Evolutionary conservation across 1,284 basidiomycete genomes (phyloP), one percentile per base, ranked within the genome.

Genomic region (Tilletiopsis washingtonensis): DNA sequence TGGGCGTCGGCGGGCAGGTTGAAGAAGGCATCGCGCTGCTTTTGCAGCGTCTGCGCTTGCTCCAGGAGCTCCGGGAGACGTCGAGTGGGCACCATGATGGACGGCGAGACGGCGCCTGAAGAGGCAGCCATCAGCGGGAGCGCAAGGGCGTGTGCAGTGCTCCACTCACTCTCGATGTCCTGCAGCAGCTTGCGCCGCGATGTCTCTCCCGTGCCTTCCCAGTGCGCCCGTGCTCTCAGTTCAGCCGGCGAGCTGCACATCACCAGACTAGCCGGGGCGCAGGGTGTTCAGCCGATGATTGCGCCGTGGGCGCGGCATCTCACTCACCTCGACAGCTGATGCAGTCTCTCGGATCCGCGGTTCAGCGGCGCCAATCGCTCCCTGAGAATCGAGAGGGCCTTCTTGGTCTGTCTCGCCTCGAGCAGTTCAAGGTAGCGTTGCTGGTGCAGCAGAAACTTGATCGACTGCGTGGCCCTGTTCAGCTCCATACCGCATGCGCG

Each of bases 351-450:
- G 1, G 66, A 58, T 29, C 61, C 64, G 23, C 55, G 59, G 24
- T 59, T 62, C 29, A 69, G 53, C 40, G 87, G 85, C 1, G 90
- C 87, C 25, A 98, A 77, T 70, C 91, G 89, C 57, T 85, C 83
- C 45, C 93, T 82, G 43, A 98, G 77, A 3, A 94, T 85, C 36
- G 84, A 80, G 36, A 98, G 76, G 9, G 94, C 93, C 60, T 81
- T 81, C 47, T 87, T 86, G 11, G 83, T 85, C 74, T 85, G 84
- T 55, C 82, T 81, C 2, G 81, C 79, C 68, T 97, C 93, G 43
- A 98, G 78, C n/a, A 88, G 78, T 71, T 98, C 93, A 39, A 98
- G 80, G 74, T 96, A 98, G 76, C 94, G 91, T 79, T 98, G 93
- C 75, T 87, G 85, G 53, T 84, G 84, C 51, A 98, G 85, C 57